These are phyloP conservation scores for Hansenula anomala DNA, from an alignment of 1,139 yeast species.

Conservation along the genomic window DNA sequence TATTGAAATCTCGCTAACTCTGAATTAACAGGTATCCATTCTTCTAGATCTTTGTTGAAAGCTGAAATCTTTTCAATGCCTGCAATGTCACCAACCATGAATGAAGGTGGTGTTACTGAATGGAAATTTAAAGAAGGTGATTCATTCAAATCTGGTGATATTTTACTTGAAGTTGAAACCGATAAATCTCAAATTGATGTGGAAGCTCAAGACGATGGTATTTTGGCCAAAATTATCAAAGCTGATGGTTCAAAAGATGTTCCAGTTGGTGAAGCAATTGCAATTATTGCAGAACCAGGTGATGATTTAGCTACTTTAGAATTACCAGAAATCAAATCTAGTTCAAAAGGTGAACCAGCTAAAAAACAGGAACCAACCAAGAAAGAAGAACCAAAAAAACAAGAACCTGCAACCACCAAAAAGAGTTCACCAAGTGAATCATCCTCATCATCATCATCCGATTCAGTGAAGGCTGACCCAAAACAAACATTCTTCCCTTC, in stretches of 20 bases:
- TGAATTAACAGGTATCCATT: conserved; percentile 16
- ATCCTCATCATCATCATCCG: conserved; percentile 10
- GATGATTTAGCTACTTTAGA: conserved; percentile 58
- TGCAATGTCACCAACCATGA: conserved; percentile 99
- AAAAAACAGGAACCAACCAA: conserved; percentile 18
- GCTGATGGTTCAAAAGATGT: conserved; percentile 73
- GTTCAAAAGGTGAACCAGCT: conserved; percentile 23
- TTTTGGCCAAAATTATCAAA: conserved; percentile 70
- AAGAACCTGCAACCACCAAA: too few species aligned
- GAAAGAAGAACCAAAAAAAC: conserved; percentile 18
- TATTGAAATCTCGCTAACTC: too few species aligned
- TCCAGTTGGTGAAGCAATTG: conserved; percentile 87
- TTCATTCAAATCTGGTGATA: conserved; percentile 76
- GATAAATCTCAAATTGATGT: conserved; percentile 93
- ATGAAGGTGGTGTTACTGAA: conserved; percentile 90
- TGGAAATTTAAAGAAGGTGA: conserved; percentile 92
- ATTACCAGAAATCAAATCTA: conserved; percentile 51
- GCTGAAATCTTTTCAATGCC: conserved; percentile 85
- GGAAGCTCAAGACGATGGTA: conserved; percentile 91
- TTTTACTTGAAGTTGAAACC: conserved; percentile 82
- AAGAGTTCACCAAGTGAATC: conserved; percentile 12
- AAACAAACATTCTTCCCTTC: conserved; percentile 74
- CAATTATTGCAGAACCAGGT: conserved; percentile 79
- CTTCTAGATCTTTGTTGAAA: conserved; percentile 16
- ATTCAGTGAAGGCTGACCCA: conserved; percentile 44